Evolutionary conservation across 768 basidiomycete genomes (phyloP), one percentile per base, ranked within the genome.

Genomic region (Gyrodon lividus): DNA sequence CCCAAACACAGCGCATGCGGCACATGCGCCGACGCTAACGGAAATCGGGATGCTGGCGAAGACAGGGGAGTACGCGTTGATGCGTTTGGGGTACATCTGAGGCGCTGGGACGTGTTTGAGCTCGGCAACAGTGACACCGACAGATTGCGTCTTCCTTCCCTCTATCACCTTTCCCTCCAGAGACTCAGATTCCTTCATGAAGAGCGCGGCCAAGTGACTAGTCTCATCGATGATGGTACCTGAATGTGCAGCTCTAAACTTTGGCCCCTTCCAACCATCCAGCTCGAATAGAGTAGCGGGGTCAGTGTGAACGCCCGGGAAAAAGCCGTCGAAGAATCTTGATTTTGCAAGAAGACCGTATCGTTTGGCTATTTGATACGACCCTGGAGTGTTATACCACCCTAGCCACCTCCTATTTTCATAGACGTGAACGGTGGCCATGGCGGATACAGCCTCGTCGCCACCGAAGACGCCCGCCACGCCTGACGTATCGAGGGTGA

Each of bases 361-460:
- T 34, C 63, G 60, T 49, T 61, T 72, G 8, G 69, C 72, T 8
- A 74, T 62, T 20, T 56, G 51, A 48, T 69, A 71, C 10, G 71
- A 69, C 13, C 71, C 71, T 3, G 71, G 71, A 10, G 72, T 57
- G 34, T 74, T 72, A 34, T 72, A 74, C 67, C 70, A 74, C 5
- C 71, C 71, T 13, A 74, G 34, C 67, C 63, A 72, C 23, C 55
- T 63, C 41, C 69, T 64, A 7, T 63, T 61, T 46, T 63, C 58
- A 48, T 63, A 69, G 16, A 74, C 51, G 43, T 72, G 72, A 13
- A 74, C 64, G 2, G 70, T 70, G 1, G 66, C 63, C 67, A 74
- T 72, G 19, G 72, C 69, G 1, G 72, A 64, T 5, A 74, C 61
- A 6, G 71, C 71, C 34, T 72, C 71, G 12, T 72, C 71, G 9